Percentiles rank a stretch among this genome's conserved stretches.
Conservation (phyloP, 2,329 filamentous ascomycete species). For the Cephalotrichum gorgonifer region DNA sequence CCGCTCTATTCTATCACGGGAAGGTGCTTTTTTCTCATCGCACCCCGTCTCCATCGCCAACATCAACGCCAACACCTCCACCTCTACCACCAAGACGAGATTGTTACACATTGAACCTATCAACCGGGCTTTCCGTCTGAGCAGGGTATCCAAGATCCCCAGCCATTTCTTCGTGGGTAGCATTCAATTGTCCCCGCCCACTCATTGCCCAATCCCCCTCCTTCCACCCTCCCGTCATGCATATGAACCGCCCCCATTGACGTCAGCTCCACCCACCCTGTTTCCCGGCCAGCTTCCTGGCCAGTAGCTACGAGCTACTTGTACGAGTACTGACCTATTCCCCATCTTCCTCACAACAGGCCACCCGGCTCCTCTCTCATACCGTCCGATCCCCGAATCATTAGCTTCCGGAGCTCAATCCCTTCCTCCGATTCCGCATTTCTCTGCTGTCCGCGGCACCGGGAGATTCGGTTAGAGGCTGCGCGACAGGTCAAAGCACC, state of each 20-base stretch:
- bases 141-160: too few species aligned
- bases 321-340: background rate
- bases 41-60: background rate
- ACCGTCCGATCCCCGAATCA: background rate
- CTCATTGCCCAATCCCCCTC: background rate
- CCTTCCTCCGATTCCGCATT: background rate
- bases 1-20: background rate
- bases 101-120: background rate
- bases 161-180: background rate
- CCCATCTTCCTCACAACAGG: background rate
- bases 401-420: background rate
- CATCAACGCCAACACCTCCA: too few species aligned
- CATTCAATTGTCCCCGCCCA: background rate
- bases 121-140: background rate
- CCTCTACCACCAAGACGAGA: too few species aligned
- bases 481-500: background rate
- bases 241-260: background rate
- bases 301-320: too few species aligned
- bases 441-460: background rate
- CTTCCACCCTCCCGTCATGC: background rate
- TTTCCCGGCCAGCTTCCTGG: too few species aligned
- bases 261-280: background rate
- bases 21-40: too few species aligned
- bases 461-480: background rate
- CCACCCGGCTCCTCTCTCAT: background rate